Conservation (phyloP, 2,329 filamentous ascomycete species). For the Pseudogymnoascus sp. region DNA sequence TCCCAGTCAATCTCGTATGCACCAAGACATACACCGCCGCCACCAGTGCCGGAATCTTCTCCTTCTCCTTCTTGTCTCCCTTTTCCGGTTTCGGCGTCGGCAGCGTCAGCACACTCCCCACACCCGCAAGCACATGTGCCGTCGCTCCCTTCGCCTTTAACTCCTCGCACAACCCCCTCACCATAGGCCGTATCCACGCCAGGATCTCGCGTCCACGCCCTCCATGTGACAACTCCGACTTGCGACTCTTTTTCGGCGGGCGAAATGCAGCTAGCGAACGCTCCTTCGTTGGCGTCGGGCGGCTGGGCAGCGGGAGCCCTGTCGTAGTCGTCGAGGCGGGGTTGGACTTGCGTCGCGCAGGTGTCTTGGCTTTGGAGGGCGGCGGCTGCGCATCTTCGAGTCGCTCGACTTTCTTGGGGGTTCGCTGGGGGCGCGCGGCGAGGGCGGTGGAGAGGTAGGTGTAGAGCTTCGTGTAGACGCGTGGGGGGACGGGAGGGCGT, state of each 20-base stretch:
- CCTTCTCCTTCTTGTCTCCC: constrained; percentile 33
- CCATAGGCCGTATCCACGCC: constrained; percentile 61
- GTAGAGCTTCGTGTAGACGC: constrained; percentile 78
- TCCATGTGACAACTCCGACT: constrained; percentile 17
- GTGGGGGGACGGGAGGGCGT: constrained; percentile 69
- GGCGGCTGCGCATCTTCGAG: not conserved
- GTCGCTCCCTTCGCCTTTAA: constrained; percentile 55
- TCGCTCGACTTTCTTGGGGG: constrained; percentile 21
- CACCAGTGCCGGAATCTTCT: constrained; percentile 47
- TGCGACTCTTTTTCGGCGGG: constrained; percentile 20
- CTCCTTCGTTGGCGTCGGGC: constrained; percentile 40
- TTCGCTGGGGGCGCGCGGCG: constrained; percentile 31
- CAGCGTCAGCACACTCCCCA: constrained; percentile 44
- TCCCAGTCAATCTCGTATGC: constrained; percentile 39
- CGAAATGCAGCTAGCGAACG: constrained; percentile 34
- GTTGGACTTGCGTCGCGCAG: constrained; percentile 21
- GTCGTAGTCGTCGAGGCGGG: not conserved
- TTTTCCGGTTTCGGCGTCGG: constrained; percentile 17
- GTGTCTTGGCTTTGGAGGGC: constrained; percentile 1
- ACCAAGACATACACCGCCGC: constrained; percentile 56
- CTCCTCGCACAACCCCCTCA: constrained; percentile 57
- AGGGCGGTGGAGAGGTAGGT: constrained; percentile 70
- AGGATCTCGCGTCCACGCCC: constrained; percentile 34
- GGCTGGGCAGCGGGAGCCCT: constrained; percentile 18
- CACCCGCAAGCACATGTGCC: constrained; percentile 67